Percentiles rank a stretch among this genome's conserved stretches.
Conservation (phyloP, 306 rosid species). For the Herpetospermum pedunculosum region DNA sequence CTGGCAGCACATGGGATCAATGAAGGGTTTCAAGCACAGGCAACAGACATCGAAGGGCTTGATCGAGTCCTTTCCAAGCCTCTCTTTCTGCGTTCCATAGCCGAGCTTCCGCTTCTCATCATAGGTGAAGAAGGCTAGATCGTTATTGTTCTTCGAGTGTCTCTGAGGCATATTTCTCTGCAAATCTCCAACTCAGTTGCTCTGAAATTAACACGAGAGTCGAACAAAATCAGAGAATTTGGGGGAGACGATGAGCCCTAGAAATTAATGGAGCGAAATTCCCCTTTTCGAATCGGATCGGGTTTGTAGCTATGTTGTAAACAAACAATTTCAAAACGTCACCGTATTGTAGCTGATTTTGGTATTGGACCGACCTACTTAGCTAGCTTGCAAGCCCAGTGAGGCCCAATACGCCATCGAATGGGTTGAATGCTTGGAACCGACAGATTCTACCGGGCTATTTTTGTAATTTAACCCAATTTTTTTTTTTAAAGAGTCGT, state of each 20-base stretch:
- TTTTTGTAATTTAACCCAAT: neutral
- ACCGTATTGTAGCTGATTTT: neutral
- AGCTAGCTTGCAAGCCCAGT: neutral
- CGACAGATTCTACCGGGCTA: neutral
- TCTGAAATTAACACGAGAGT: neutral
- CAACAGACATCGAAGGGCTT: constrained; percentile 92
- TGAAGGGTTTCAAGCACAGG: constrained; percentile 87
- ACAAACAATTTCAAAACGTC: neutral
- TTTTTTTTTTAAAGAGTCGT: too few species aligned
- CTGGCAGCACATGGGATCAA: constrained; percentile 74
- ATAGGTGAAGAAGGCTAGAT: constrained; percentile 96
- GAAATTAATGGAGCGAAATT: neutral
- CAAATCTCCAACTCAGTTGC: neutral
- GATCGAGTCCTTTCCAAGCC: constrained; percentile 81
- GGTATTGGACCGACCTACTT: neutral
- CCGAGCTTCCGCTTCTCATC: constrained; percentile 93
- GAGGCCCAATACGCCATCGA: neutral
- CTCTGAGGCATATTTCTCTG: constrained; percentile 73
- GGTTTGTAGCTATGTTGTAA: neutral
- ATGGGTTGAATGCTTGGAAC: neutral
- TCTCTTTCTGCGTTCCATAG: constrained; percentile 92
- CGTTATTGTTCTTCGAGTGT: constrained; percentile 97
- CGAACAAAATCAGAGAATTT: neutral
- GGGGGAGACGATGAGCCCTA: constrained; percentile 4
- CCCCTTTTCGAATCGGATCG: neutral